Conservation (phyloP, 2,329 filamentous ascomycete species). For the Cadophora sp. region DNA sequence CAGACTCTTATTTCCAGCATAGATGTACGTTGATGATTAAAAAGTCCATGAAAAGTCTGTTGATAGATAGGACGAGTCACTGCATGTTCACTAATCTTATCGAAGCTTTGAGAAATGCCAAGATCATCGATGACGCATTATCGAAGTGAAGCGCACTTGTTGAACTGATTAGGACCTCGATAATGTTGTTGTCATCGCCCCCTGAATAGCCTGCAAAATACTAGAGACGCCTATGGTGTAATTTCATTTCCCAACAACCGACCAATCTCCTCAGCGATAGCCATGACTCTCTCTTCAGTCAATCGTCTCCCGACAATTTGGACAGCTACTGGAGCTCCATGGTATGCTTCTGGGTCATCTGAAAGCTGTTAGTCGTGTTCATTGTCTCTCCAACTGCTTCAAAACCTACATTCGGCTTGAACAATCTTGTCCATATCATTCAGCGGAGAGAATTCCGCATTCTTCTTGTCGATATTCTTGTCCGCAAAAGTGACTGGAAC, state of each 20-base stretch:
- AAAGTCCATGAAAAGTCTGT: not conserved
- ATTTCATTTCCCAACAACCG: conserved; percentile 44
- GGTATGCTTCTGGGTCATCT: conserved; percentile 40
- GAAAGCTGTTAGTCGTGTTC: conserved; percentile 29
- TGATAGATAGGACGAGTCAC: not conserved
- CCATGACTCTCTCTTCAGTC: conserved; percentile 43
- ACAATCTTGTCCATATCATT: conserved; percentile 36
- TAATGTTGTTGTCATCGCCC: not conserved
- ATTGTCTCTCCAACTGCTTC: not conserved
- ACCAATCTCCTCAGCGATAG: conserved; percentile 46
- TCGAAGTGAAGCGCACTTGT: not conserved
- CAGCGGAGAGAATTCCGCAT: conserved; percentile 32
- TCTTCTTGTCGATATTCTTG: conserved; percentile 45
- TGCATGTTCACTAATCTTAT: not conserved
- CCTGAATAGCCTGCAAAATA: not conserved
- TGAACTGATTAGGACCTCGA: not conserved
- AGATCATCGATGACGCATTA: not conserved
- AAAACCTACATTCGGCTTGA: conserved; percentile 39
- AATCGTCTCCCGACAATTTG: conserved; percentile 40
- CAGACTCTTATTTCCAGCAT: not conserved
- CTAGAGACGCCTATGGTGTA: conserved; percentile 18
- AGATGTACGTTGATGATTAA: not conserved
- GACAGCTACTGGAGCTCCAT: conserved; percentile 40
- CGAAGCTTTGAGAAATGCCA: not conserved
- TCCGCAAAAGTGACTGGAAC: conserved; percentile 52